These are phyloP conservation scores for Marasmius fiardii DNA, from an alignment of 1,284 basidiomycete species.

Conservation along the genomic window DNA sequence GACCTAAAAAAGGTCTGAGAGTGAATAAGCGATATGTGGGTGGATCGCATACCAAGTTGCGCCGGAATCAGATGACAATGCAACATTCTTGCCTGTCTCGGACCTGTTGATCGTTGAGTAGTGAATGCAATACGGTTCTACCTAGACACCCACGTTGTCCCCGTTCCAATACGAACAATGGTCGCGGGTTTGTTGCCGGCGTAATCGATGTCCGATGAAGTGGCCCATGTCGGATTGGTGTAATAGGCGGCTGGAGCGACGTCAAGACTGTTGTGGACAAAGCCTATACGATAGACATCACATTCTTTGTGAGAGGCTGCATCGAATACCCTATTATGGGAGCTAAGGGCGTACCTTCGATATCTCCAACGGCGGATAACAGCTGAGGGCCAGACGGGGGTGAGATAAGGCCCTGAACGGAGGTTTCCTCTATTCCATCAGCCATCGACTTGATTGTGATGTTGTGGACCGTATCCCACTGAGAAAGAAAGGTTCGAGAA, in stretches of 20 bases:
- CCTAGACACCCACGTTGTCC: constrained; percentile 31
- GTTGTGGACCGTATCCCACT: constrained; percentile 47
- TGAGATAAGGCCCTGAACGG: constrained; percentile 32
- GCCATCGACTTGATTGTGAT: constrained; percentile 58
- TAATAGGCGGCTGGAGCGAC: constrained; percentile 39
- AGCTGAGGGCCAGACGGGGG: constrained; percentile 40
- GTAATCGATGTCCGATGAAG: constrained; percentile 52
- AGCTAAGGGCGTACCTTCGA: constrained; percentile 37
- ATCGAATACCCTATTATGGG: background rate
- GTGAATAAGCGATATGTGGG: background rate
- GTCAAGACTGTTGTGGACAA: constrained; percentile 47
- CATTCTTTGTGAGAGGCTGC: background rate
- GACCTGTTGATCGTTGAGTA: background rate
- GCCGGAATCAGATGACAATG: constrained; percentile 52
- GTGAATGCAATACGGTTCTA: background rate
- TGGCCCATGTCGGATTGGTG: constrained; percentile 49
- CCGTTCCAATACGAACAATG: constrained; percentile 49
- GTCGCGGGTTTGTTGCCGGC: constrained; percentile 52
- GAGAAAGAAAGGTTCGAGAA: background rate
- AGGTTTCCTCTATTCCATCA: constrained; percentile 62
- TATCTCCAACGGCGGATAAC: constrained; percentile 57
- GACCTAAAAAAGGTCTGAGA: background rate
- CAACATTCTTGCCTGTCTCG: constrained; percentile 46
- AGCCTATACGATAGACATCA: constrained; percentile 30
- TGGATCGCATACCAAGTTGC: constrained; percentile 49